These are phyloP conservation scores for Cryphonectria naterciae DNA, from an alignment of 2,329 filamentous ascomycete genomes.

Conservation along the genomic window DNA sequence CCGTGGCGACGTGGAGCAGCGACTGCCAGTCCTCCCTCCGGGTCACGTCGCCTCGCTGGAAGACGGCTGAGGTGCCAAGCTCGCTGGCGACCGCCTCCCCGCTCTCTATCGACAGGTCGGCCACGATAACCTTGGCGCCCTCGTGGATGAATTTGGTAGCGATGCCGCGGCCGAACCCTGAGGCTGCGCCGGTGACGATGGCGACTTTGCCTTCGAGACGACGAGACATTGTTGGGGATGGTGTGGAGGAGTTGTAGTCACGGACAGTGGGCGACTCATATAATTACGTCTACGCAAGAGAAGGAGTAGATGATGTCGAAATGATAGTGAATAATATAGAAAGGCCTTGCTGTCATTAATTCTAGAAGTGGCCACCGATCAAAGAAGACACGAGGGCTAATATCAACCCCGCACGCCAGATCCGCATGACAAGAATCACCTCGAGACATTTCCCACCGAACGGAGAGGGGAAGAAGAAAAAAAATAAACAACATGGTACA, in stretches of 20 bases:
- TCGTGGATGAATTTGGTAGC: constrained; percentile 41
- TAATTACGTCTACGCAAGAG: background rate
- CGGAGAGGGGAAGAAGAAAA: no score
- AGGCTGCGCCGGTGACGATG: constrained; percentile 59
- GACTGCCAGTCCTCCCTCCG: constrained; percentile 56
- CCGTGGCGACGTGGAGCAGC: constrained; percentile 49
- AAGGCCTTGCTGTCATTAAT: background rate
- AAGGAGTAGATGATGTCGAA: background rate
- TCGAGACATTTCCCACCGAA: background rate
- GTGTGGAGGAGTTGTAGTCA: background rate
- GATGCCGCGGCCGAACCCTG: constrained; percentile 61
- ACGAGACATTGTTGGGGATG: constrained; percentile 21
- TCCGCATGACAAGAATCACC: background rate
- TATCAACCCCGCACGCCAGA: constrained; percentile 18
- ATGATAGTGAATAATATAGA: background rate
- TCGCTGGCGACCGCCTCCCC: constrained; percentile 49
- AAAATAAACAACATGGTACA: background rate
- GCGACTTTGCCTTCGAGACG: constrained; percentile 58
- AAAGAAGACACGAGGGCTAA: background rate
- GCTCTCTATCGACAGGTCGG: constrained; percentile 54
- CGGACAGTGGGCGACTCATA: background rate
- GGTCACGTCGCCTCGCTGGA: constrained; percentile 52
- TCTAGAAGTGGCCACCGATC: background rate
- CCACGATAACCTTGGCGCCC: constrained; percentile 35
- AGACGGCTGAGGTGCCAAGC: constrained; percentile 47